A percentile compares a stretch with the other conserved stretches of the same genome.
These are phyloP conservation scores for Pyrenopolyporus hunteri DNA, from an alignment of 495 filamentous ascomycete species.

Conservation along the genomic window DNA sequence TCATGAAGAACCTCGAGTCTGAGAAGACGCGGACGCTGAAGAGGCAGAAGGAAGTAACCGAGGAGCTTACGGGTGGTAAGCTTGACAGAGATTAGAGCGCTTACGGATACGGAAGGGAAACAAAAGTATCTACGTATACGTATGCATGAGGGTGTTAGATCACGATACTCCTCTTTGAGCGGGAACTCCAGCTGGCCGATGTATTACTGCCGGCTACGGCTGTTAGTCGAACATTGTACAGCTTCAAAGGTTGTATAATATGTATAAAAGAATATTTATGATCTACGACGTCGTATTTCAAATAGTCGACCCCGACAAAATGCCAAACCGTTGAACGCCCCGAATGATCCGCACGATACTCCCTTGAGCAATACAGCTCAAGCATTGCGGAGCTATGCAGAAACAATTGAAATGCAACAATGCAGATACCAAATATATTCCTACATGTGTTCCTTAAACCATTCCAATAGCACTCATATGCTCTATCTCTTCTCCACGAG, in stretches of 20 bases:
- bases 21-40: slow-evolving; percentile 36
- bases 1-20: slow-evolving; percentile 23
- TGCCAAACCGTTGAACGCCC: slow-evolving; percentile 27
- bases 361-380: slow-evolving; percentile 24
- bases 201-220: neutral
- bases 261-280: slow-evolving; percentile 36
- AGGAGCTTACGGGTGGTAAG: slow-evolving; percentile 58
- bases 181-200: neutral
- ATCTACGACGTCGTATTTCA: slow-evolving; percentile 28
- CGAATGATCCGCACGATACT: slow-evolving; percentile 20
- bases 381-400: slow-evolving; percentile 34
- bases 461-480: neutral
- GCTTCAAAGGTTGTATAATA: slow-evolving; percentile 39
- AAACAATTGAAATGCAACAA: slow-evolving; percentile 28
- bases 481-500: slow-evolving; percentile 85
- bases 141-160: neutral
- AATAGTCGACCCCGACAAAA: slow-evolving; percentile 16
- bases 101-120: neutral
- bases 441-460: slow-evolving; percentile 18
- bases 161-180: neutral
- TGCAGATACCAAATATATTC: slow-evolving; percentile 25
- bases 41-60: slow-evolving; percentile 53
- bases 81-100: slow-evolving; percentile 33
- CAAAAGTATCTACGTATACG: neutral
- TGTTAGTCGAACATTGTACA: slow-evolving; percentile 1